Percentiles rank a stretch among this genome's conserved stretches.
phyloP scores from a whole-genome alignment of 805 yeast genomes.

The Komagataella pseudopastoris region DNA sequence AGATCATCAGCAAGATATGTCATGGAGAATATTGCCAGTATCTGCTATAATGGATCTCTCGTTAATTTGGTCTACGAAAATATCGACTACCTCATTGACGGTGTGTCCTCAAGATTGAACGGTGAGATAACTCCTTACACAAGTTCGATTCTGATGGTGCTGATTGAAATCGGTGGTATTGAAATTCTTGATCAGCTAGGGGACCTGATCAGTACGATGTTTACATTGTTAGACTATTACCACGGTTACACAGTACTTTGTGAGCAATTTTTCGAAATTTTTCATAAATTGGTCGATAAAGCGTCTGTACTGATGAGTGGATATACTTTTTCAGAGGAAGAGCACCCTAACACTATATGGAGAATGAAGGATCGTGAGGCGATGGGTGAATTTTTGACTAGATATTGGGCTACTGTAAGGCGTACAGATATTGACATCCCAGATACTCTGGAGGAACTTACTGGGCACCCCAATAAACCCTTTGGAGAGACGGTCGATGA shows the following conservation, averaged over 20 bases:
- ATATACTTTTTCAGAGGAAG: slow-evolving; percentile 11
- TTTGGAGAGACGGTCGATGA: slow-evolving; percentile 17
- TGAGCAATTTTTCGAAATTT: slow-evolving; percentile 61
- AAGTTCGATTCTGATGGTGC: slow-evolving; percentile 52
- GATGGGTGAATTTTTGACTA: slow-evolving; percentile 28
- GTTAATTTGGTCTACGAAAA: slow-evolving; percentile 45
- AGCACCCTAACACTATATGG: slow-evolving; percentile 37
- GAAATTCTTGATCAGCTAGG: slow-evolving; percentile 48
- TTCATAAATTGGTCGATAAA: slow-evolving; percentile 44
- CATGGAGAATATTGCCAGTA: slow-evolving; percentile 31
- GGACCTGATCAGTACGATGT: slow-evolving; percentile 65
- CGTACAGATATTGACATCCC: slow-evolving; percentile 4
- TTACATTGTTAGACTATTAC: slow-evolving; percentile 66
- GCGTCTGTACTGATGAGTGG: slow-evolving; percentile 22
- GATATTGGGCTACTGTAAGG: slow-evolving; percentile 14
- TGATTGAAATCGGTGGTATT: slow-evolving; percentile 60
- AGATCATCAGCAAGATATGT: slow-evolving; percentile 41
- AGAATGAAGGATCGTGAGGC: slow-evolving; percentile 35
- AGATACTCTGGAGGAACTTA: slow-evolving; percentile 9
- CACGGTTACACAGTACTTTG: slow-evolving; percentile 70
- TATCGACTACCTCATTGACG: slow-evolving; percentile 70
- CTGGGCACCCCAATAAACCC: slow-evolving; percentile 8
- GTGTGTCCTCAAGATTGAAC: slow-evolving; percentile 57
- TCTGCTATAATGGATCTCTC: slow-evolving; percentile 44
- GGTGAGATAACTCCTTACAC: slow-evolving; percentile 67